Evolutionary conservation across 202 grass and related monocot genomes (phyloP).

Genomic region (Zoysia matrella): DNA sequence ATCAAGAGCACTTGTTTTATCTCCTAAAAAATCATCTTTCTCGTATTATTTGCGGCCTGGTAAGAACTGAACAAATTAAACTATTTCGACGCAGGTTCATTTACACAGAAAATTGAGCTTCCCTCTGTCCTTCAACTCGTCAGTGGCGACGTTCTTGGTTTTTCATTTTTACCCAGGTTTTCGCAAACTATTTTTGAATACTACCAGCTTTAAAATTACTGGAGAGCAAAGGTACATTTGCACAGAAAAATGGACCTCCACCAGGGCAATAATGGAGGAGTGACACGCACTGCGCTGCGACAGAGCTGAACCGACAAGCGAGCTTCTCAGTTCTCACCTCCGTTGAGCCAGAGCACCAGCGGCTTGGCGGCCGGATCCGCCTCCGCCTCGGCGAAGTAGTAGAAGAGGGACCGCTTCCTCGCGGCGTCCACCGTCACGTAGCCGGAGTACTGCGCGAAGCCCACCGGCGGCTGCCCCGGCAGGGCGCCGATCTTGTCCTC

Average conservation of each 20-base stretch:
- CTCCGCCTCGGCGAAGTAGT: conserved; percentile 94
- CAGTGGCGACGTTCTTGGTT: background rate
- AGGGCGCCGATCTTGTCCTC: conserved; percentile 68
- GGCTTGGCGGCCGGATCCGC: conserved; percentile 79
- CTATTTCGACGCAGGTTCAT: background rate
- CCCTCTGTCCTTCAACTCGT: background rate
- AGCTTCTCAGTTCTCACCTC: conserved; percentile 56
- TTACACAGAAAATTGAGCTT: conserved; percentile 30
- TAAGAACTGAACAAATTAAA: conserved; percentile 10
- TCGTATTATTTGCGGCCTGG: background rate
- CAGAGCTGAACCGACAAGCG: background rate
- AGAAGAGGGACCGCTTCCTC: conserved; percentile 77
- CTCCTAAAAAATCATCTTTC: background rate
- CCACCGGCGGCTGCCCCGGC: conserved; percentile 81
- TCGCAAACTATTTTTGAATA: conserved; percentile 3
- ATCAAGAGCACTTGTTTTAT: background rate
- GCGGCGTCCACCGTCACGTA: conserved; percentile 72
- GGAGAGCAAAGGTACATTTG: background rate
- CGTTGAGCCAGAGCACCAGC: conserved; percentile 96
- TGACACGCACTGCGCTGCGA: conserved; percentile 6
- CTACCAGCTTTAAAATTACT: background rate
- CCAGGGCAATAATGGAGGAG: conserved; percentile 30
- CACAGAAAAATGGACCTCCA: background rate
- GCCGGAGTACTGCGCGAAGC: conserved; percentile 85
- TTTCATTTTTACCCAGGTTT: background rate